phyloP scores from a whole-genome alignment of 1,139 yeast genomes.

The Suhomyces ambrosiae region DNA sequence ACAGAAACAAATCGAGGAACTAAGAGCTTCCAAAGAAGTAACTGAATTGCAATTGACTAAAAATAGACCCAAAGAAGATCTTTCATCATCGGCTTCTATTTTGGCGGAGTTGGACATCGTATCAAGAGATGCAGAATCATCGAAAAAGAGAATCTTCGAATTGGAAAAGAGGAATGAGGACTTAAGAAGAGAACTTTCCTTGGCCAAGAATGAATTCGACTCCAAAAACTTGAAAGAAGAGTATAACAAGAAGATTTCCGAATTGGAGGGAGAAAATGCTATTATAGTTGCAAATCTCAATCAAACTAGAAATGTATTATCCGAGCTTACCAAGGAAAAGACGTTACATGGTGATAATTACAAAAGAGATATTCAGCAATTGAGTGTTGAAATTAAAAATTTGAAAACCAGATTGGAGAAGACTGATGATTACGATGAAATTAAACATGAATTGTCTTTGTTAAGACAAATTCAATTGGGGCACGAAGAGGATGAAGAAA shows the following conservation, averaged over 20 bases:
- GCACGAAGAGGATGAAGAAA: slow-evolving; percentile 28
- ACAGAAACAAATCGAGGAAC: slow-evolving; percentile 54
- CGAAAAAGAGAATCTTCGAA: slow-evolving; percentile 68
- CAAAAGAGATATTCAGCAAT: slow-evolving; percentile 49
- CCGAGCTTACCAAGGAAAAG: slow-evolving; percentile 36
- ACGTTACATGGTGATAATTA: slow-evolving; percentile 35
- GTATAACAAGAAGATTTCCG: slow-evolving; percentile 46
- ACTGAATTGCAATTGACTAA: slow-evolving; percentile 50
- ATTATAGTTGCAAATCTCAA: slow-evolving; percentile 65
- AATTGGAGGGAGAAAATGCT: slow-evolving; percentile 69
- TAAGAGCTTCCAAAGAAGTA: slow-evolving; percentile 57
- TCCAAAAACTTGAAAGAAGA: slow-evolving; percentile 35
- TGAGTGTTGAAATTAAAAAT: slow-evolving; percentile 51
- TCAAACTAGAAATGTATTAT: slow-evolving; percentile 42
- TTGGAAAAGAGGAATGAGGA: slow-evolving; percentile 79
- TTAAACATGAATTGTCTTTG: slow-evolving; percentile 72
- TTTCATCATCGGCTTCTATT: slow-evolving; percentile 29
- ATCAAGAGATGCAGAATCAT: slow-evolving; percentile 71
- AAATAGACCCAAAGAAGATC: slow-evolving; percentile 17
- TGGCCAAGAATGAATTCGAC: slow-evolving; percentile 48
- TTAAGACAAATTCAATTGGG: slow-evolving; percentile 78
- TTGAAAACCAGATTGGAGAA: slow-evolving; percentile 49
- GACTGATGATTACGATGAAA: slow-evolving; percentile 70
- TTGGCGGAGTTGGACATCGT: slow-evolving; percentile 64
- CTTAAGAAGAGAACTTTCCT: slow-evolving; percentile 64